These are phyloP conservation scores for Phytomonas sp. DNA, from an alignment of 208 protist species.

Conservation along the genomic window DNA sequence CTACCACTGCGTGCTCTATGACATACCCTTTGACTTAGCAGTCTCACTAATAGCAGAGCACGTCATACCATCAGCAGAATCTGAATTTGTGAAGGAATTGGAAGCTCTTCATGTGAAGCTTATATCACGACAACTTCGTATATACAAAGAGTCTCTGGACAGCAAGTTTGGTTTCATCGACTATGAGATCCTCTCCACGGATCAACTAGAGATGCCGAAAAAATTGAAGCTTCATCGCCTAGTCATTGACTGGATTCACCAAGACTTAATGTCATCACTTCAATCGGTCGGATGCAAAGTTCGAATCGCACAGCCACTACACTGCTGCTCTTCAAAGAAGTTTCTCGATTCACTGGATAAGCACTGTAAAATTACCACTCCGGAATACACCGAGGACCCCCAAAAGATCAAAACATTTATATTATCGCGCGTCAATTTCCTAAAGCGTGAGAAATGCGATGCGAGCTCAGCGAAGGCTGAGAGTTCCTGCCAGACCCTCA, in stretches of 20 bases:
- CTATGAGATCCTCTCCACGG: constrained; percentile 40
- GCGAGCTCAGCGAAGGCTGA: background rate
- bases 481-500: too few relatives aligned
- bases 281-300: constrained; percentile 22
- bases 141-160: constrained; percentile 71
- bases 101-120: constrained; percentile 21
- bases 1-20: constrained; percentile 50
- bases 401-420: constrained; percentile 67
- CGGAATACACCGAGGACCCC: constrained; percentile 19
- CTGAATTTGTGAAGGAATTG: constrained; percentile 28
- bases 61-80: constrained; percentile 29
- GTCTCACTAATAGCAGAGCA: constrained; percentile 30
- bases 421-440: constrained; percentile 41
- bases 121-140: constrained; percentile 63
- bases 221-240: constrained; percentile 25
- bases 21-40: constrained; percentile 35
- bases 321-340: constrained; percentile 41
- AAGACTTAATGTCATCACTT: constrained; percentile 39
- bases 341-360: constrained; percentile 39
- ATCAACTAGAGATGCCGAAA: constrained; percentile 5
- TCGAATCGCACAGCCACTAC: constrained; percentile 48
- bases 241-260: constrained; percentile 33
- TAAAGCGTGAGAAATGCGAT: constrained; percentile 12
- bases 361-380: constrained; percentile 38
- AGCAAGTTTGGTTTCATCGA: constrained; percentile 70